Evolutionary conservation across 306 rosid species (phyloP).

Genomic region (Glycine soja): DNA sequence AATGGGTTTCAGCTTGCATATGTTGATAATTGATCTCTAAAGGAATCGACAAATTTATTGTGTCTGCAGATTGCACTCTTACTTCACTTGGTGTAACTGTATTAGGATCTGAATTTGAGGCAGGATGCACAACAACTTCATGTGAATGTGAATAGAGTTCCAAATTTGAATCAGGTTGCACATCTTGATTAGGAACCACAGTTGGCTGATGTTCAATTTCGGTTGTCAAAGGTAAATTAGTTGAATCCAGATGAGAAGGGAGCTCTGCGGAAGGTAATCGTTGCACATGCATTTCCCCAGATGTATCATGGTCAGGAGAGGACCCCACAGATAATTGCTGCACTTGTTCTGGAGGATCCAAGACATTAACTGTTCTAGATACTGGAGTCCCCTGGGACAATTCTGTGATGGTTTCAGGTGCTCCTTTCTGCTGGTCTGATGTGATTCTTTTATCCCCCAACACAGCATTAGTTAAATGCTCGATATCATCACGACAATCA

Average conservation of each 20-base stretch:
- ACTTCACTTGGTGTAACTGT: slow-evolving; percentile 34
- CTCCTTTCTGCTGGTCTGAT: slow-evolving; percentile 54
- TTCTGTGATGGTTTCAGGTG: slow-evolving; percentile 39
- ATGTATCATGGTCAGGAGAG: slow-evolving; percentile 44
- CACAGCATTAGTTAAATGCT: slow-evolving; percentile 27
- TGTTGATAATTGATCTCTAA: slow-evolving; percentile 54
- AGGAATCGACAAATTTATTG: slow-evolving; percentile 52
- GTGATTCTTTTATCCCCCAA: slow-evolving; percentile 46
- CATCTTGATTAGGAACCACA: slow-evolving; percentile 43
- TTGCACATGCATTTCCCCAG: slow-evolving; percentile 42
- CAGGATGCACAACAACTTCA: slow-evolving; percentile 43
- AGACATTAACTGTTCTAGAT: slow-evolving; percentile 37
- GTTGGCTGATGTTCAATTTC: slow-evolving; percentile 46
- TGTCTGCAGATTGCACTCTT: slow-evolving; percentile 46
- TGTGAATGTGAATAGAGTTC: slow-evolving; percentile 34
- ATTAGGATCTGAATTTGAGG: slow-evolving; percentile 43
- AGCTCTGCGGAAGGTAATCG: slow-evolving; percentile 45
- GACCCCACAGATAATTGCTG: slow-evolving; percentile 46
- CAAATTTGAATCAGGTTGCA: slow-evolving; percentile 35
- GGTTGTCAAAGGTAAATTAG: slow-evolving; percentile 37
- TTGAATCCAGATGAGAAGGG: slow-evolving; percentile 34
- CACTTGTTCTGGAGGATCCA: slow-evolving; percentile 48
- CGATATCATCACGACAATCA: slow-evolving; percentile 44
- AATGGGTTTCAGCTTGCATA: slow-evolving; percentile 50
- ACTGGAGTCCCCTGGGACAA: slow-evolving; percentile 45